Conservation (phyloP, 305 asterid species). For the Solanum hybrid region DNA sequence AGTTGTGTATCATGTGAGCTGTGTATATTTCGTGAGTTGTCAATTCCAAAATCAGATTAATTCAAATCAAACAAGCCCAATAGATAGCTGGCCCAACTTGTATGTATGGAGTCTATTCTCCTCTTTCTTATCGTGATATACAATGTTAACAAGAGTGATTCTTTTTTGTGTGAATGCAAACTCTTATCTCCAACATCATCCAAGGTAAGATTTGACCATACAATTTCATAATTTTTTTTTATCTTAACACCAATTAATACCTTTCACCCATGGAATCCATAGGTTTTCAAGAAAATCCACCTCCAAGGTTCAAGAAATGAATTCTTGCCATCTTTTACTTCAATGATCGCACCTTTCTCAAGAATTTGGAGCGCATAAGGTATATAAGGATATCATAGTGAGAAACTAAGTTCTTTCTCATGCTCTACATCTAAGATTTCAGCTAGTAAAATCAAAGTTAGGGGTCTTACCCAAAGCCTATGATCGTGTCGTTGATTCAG, state of each 20-base stretch:
- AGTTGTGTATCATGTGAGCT: not conserved
- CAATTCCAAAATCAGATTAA: not conserved
- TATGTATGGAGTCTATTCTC: not conserved
- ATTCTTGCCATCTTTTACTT: not conserved
- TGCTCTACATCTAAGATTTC: no score
- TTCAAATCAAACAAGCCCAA: not conserved
- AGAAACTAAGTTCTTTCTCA: no score
- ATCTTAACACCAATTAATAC: not conserved
- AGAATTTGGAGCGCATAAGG: not conserved
- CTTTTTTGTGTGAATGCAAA: not conserved
- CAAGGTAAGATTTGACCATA: no score
- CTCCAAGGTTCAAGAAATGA: not conserved
- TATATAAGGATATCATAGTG: no score
- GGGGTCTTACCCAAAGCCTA: not conserved
- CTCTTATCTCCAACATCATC: no score
- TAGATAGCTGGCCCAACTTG: not conserved
- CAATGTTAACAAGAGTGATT: not conserved
- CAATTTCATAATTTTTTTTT: not conserved
- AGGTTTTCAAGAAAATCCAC: not conserved
- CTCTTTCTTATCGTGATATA: not conserved
- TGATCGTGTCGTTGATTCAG: not conserved
- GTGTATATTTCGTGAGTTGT: not conserved
- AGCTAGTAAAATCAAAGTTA: no score
- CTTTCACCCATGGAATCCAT: not conserved
- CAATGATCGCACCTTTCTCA: not conserved